Evolutionary conservation across 2,329 filamentous ascomycete species (phyloP), one percentile per base, ranked within the genome.

Genomic region (Drechslera avenae): DNA sequence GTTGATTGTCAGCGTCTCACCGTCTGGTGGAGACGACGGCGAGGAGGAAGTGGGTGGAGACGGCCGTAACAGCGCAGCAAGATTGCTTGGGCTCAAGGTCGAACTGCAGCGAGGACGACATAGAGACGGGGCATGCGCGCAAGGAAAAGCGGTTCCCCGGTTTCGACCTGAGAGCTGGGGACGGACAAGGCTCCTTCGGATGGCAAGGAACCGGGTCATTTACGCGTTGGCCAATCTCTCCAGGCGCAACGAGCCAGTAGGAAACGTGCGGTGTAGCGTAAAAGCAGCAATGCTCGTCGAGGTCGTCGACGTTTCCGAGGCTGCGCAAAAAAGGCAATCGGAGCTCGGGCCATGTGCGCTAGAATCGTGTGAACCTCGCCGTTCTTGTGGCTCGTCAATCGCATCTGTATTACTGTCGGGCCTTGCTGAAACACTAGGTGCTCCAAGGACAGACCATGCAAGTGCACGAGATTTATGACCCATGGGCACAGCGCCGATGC

Each of bases 41-140:
- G 78, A 74, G 17, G 56, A 54, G 30, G 53, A 54, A 37, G 69
- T 48, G 67, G 28, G 75, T 70, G 14, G 71, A 60, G 82, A 80
- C 75, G 76, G 73, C 78, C 81, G 77, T 43, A 88, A 78, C 9
- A 89, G 73, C 52, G 79, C 73, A 50, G 73, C 60, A 36, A 72
- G 69, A 44, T 53, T 70, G 65, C 75, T 53, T 46, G 63, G 64
- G 39, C 61, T 46, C 49, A 60, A 56, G 44, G 70, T 67, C 35
- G 71, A 73, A 44, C 46, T 63, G 50, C 53, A 67, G 58, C 67
- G 70, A 51, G 50, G 54, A 55, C 56, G 56, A 57, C 53, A 63
- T 39, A 39, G 44, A 48, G 46, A 54, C 43, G 44, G 39, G 43
- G 62, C 56, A 54, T 56, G 50, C 34, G 59, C 35, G 42, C 39